These are phyloP conservation scores for Paecilomyces variotii DNA, from an alignment of 2,329 filamentous ascomycete species.

Conservation along the genomic window DNA sequence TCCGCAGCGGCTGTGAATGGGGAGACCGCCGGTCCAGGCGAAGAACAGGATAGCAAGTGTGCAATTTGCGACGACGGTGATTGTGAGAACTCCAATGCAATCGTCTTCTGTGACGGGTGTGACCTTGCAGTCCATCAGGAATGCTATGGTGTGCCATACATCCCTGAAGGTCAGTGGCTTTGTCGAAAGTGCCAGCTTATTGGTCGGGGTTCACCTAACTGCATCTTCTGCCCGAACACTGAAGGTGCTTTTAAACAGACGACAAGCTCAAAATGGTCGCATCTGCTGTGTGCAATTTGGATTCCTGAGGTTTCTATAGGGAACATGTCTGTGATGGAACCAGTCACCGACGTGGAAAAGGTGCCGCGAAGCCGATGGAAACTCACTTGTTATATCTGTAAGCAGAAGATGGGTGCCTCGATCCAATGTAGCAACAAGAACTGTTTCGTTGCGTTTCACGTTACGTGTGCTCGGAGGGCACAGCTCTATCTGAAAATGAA, in stretches of 20 bases:
- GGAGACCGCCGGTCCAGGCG: conserved; percentile 68
- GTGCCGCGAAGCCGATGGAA: conserved; percentile 93
- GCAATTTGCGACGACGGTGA: conserved; percentile 98
- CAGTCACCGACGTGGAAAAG: conserved; percentile 95
- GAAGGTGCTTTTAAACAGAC: conserved; percentile 99
- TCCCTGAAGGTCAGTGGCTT: conserved; percentile 96
- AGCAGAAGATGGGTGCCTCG: conserved; percentile 94
- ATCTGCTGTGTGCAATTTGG: conserved; percentile 95
- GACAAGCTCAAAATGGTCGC: conserved; percentile 91
- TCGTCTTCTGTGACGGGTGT: conserved; percentile 97
- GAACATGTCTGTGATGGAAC: conserved; percentile 96
- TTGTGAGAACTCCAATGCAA: conserved; percentile 97
- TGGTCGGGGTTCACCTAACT: conserved; percentile 83
- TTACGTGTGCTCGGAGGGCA: conserved; percentile 85
- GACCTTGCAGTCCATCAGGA: conserved; percentile 97
- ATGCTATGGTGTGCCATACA: conserved; percentile 97
- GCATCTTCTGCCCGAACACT: conserved; percentile 96
- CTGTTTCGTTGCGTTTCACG: conserved; percentile 94
- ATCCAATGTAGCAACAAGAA: conserved; percentile 98
- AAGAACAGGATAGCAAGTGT: conserved; percentile 95
- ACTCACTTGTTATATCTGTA: conserved; percentile 89
- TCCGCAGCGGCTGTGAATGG: conserved; percentile 94
- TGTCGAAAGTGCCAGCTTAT: conserved; percentile 95
- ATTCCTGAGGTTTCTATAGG: conserved; percentile 94
- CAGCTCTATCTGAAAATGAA: conserved; percentile 95